Evolutionary conservation across 2,329 filamentous ascomycete species (phyloP).

Genomic region (Madurella fahalii): DNA sequence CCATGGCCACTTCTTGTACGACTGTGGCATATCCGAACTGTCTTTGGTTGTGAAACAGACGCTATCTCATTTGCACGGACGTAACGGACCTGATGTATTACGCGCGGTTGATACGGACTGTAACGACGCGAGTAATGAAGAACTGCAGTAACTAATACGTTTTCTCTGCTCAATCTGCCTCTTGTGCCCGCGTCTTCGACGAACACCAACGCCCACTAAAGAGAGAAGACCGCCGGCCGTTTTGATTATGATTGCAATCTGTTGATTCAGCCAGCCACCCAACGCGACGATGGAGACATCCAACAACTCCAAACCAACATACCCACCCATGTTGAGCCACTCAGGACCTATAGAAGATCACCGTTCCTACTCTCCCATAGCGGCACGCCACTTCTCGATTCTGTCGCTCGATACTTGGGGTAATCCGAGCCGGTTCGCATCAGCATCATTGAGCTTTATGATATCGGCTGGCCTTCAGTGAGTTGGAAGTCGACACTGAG

Average conservation of each 20-base stretch:
- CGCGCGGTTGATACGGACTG: no score
- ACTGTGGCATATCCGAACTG: no score
- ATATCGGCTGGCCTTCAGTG: neutral
- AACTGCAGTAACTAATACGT: neutral
- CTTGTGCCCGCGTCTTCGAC: neutral
- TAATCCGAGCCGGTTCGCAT: conserved; percentile 9
- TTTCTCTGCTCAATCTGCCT: neutral
- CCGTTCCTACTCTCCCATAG: neutral
- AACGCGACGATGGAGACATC: neutral
- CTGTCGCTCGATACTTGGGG: conserved; percentile 3
- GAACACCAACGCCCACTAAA: neutral
- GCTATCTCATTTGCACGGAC: no score
- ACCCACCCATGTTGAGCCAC: neutral
- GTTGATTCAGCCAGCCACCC: no score
- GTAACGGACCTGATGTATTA: no score
- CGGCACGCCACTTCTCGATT: conserved; percentile 13
- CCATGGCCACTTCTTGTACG: no score
- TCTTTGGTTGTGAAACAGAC: no score
- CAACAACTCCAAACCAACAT: neutral
- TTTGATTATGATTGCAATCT: no score
- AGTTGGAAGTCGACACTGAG: neutral
- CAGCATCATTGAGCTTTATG: conserved; percentile 8
- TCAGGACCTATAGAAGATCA: no score
- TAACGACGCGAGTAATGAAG: no score
- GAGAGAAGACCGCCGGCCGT: no score